These are phyloP conservation scores for Kwoniella sp. DNA, from an alignment of 768 basidiomycete species.

Conservation along the genomic window DNA sequence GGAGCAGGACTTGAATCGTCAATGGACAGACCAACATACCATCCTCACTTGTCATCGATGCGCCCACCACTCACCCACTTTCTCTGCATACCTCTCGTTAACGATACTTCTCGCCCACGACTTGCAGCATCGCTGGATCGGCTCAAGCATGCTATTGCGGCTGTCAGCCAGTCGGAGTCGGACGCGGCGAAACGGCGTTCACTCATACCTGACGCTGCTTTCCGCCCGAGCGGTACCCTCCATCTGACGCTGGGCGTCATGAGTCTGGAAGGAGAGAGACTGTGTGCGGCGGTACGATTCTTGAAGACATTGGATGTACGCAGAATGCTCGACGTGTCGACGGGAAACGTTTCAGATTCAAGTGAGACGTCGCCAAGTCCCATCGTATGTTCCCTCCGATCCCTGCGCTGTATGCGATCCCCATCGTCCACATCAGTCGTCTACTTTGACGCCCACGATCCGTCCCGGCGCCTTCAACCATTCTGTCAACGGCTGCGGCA, in stretches of 20 bases:
- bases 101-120: not conserved
- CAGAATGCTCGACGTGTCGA: not conserved
- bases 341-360: not conserved
- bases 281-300: not conserved
- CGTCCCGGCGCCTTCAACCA: not conserved
- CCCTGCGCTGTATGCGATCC: conserved; percentile 9
- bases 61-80: conserved; percentile 8
- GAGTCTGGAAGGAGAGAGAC: not conserved
- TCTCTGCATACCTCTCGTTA: conserved; percentile 17
- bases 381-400: conserved; percentile 1
- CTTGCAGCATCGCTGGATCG: not conserved
- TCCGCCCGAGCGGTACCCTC: conserved; percentile 6
- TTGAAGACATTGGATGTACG: not conserved
- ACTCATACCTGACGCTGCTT: not conserved
- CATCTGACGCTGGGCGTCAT: conserved; percentile 14
- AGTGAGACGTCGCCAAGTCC: not conserved
- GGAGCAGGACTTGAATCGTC: too few species aligned
- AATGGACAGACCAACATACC: too few species aligned
- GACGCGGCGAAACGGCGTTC: not conserved
- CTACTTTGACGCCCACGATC: conserved; percentile 4
- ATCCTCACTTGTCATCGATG: not conserved
- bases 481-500: conserved; percentile 6
- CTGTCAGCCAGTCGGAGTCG: not conserved
- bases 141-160: not conserved
- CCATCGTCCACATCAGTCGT: conserved; percentile 9